These are phyloP conservation scores for Luffa aegyptiaca DNA, from an alignment of 306 rosid genomes.

Conservation along the genomic window DNA sequence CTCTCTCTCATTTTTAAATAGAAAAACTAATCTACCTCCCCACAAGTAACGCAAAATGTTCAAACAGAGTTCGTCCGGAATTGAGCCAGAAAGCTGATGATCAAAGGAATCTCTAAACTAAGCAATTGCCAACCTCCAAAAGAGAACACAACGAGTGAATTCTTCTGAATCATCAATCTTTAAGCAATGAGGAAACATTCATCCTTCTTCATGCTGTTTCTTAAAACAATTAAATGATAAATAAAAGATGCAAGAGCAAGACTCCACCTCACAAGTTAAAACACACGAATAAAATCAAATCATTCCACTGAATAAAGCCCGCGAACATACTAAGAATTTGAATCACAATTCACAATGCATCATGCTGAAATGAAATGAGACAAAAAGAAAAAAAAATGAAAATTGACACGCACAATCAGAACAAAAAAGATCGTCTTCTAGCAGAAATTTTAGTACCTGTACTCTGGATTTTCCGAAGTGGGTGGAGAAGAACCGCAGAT, in stretches of 20 bases:
- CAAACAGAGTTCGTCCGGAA: not conserved
- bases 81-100: not conserved
- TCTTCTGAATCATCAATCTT: not conserved
- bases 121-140: not conserved
- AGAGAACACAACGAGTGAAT: not conserved
- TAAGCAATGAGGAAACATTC: not conserved
- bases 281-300: not conserved
- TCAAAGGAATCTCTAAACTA: not conserved
- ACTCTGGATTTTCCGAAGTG: slow-evolving; percentile 65
- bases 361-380: not conserved
- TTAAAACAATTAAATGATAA: not conserved
- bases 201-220: not conserved
- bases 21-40: not conserved
- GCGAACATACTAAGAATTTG: not conserved
- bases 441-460: slow-evolving; percentile 37
- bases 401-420: not conserved
- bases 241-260: not conserved
- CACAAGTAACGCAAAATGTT: not conserved
- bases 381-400: not conserved
- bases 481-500: slow-evolving; percentile 50
- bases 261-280: not conserved
- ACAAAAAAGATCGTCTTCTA: not conserved
- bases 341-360: not conserved
- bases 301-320: not conserved
- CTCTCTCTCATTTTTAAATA: no score